Base-by-base conservation (phyloP, 139 green algal genomes). In the Mesostigma viride region DNA sequence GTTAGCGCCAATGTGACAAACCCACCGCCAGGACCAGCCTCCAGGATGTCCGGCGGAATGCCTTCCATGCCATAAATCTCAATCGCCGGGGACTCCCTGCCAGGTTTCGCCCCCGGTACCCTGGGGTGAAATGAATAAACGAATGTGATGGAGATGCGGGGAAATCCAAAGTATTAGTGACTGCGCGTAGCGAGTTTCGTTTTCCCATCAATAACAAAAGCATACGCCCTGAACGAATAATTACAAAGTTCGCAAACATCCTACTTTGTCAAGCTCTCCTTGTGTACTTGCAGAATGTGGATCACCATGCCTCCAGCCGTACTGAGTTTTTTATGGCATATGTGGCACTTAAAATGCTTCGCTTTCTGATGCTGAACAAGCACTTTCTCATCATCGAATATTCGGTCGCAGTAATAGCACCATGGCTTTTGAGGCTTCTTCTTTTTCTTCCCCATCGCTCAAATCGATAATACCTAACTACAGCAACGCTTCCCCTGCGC, bases 21-120 rank as follows among this genome's bases (percentile, higher is more conserved):
- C n/a, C n/a, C n/a, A n/a, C n/a, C n/a, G n/a, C 17, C 40, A 53
- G 40, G 40, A 6, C 78, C 84, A 20, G 77, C 71, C 20, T 70
- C 70, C 60, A 91, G 76, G 28, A 80, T 85, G 2, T 78, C 58
- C 0, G 88, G 89, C 3, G 70, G 70, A 5, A 96, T 78, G 1
- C 89, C 89, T 3, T 84, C 79, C 85, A 94, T 95, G 31, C 89
- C 89, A 82, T 95, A 95, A 22, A 96, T 93, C 58, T 96, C 90
- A 35, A 86, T 74, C 0, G 87, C 84, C 24, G 87, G 82, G 24
- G 73, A 82, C 1, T 91, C 83, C n/a, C 89, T 68, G 0, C 84
- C 90, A 2, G 76, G 68, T 65, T 85, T 84, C 0, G 89, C 77
- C 31, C 70, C 78, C 0, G 89, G 89, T 22, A 95, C 83, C 28